phyloP scores from a whole-genome alignment of 2,329 filamentous ascomycete genomes.

The Phialophora chinensis region DNA sequence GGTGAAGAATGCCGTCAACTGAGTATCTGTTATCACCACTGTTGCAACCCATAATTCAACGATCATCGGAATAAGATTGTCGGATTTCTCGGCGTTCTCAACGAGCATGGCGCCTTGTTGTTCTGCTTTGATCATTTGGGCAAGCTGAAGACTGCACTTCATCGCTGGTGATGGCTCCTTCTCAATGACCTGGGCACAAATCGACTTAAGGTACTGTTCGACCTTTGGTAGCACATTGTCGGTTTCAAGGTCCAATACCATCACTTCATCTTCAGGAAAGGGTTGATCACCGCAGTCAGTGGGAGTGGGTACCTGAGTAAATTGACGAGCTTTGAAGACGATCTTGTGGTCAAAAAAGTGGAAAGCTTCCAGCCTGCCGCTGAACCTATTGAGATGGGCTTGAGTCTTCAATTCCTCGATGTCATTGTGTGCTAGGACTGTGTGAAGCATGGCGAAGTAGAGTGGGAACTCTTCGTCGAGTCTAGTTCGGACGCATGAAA shows the following conservation, averaged over 20 bases:
- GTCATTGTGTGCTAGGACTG: slow-evolving; percentile 55
- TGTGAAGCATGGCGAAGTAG: slow-evolving; percentile 62
- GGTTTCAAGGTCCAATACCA: slow-evolving; percentile 56
- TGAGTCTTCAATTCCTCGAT: slow-evolving; percentile 46
- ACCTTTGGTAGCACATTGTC: slow-evolving; percentile 54
- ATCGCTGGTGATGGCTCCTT: slow-evolving; percentile 59
- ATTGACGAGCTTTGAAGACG: slow-evolving; percentile 51
- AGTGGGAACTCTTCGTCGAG: slow-evolving; percentile 64
- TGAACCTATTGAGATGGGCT: slow-evolving; percentile 34
- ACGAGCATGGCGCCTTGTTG: slow-evolving; percentile 10
- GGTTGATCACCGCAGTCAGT: not conserved
- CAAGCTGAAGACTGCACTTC: slow-evolving; percentile 29
- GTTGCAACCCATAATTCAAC: slow-evolving; percentile 65
- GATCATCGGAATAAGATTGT: slow-evolving; percentile 57
- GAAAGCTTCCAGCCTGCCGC: slow-evolving; percentile 60
- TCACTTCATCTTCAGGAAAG: slow-evolving; percentile 44
- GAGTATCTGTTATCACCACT: slow-evolving; percentile 51
- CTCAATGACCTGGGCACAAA: slow-evolving; percentile 49
- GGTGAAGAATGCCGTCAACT: slow-evolving; percentile 56
- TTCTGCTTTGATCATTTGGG: slow-evolving; percentile 14
- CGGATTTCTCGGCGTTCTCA: slow-evolving; percentile 40
- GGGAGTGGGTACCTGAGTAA: not conserved
- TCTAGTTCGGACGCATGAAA: slow-evolving; percentile 63
- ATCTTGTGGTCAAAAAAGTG: slow-evolving; percentile 61
- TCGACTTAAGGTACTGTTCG: slow-evolving; percentile 60